Percentiles rank a stretch among this genome's conserved stretches.
These are phyloP conservation scores for Adansonia grandidieri DNA, from an alignment of 441 rosid species.

Conservation along the genomic window DNA sequence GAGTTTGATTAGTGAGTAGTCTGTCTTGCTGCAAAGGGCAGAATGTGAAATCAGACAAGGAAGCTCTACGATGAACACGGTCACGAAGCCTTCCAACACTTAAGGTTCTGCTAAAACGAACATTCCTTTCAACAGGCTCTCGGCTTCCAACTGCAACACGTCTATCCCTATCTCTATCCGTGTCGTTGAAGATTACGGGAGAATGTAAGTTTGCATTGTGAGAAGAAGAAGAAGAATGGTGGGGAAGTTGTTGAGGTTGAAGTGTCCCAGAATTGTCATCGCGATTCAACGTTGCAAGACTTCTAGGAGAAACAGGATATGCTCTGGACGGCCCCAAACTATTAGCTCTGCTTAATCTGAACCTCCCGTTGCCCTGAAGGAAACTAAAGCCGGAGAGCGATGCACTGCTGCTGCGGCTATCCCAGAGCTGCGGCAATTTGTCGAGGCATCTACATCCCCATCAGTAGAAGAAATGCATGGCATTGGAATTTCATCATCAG, in stretches of 20 bases:
- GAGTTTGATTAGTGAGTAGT: constrained; percentile 46
- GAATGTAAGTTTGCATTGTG: constrained; percentile 15
- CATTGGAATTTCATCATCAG: constrained; percentile 33
- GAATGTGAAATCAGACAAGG: constrained; percentile 40
- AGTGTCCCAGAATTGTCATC: constrained; percentile 49
- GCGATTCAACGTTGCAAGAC: constrained; percentile 40
- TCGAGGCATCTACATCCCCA: constrained; percentile 11
- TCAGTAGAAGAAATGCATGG: constrained; percentile 53
- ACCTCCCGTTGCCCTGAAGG: constrained; percentile 75
- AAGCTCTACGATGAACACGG: constrained; percentile 89
- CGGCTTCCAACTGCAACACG: constrained; percentile 48
- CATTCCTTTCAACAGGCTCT: constrained; percentile 82
- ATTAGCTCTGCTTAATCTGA: constrained; percentile 71
- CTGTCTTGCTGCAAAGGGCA: constrained; percentile 62
- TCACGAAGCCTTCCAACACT: constrained; percentile 99
- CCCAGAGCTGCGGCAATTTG: constrained; percentile 40
- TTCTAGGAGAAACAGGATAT: constrained; percentile 53
- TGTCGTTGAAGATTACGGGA: constrained; percentile 42
- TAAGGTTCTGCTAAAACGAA: constrained; percentile 84
- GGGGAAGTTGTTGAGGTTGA: constrained; percentile 34
- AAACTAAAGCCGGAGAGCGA: constrained; percentile 82
- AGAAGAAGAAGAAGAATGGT: constrained; percentile 21
- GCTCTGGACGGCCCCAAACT: constrained; percentile 81
- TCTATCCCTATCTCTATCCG: no score
- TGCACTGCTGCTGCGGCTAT: constrained; percentile 50